A percentile compares a stretch with the other conserved stretches of the same genome.
These are phyloP conservation scores for Triadica sebifera DNA, from an alignment of 345 rosid species.

Conservation along the genomic window DNA sequence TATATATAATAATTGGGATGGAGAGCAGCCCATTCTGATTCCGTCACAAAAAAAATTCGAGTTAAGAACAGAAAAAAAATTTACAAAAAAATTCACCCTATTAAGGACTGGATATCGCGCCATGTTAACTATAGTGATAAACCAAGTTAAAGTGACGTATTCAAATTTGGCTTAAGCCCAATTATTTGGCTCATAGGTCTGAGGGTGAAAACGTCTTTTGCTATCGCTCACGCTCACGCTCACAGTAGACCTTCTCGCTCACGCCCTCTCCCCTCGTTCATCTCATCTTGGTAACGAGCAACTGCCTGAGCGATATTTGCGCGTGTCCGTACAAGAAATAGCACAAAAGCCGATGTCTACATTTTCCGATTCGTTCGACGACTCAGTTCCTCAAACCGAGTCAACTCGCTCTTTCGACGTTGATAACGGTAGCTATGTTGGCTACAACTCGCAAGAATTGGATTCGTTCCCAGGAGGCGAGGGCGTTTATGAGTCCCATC, in stretches of 20 bases:
- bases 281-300: not conserved
- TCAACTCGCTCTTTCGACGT: slow-evolving; percentile 33
- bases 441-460: slow-evolving; percentile 29
- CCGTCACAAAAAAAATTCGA: too few relatives aligned
- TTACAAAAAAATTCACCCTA: too few relatives aligned
- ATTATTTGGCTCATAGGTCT: too few relatives aligned
- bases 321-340: slow-evolving; percentile 17
- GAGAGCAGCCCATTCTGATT: too few relatives aligned
- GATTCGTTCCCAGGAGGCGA: slow-evolving; percentile 23
- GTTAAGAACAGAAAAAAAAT: too few relatives aligned
- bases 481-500: slow-evolving; percentile 37
- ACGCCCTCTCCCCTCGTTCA: not conserved
- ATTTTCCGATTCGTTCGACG: slow-evolving; percentile 41
- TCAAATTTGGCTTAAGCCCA: too few relatives aligned
- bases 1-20: too few relatives aligned
- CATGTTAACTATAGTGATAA: too few relatives aligned
- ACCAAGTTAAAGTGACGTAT: too few relatives aligned
- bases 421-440: slow-evolving; percentile 24
- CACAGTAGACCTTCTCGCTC: not conserved
- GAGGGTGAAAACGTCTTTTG: too few relatives aligned
- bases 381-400: slow-evolving; percentile 31
- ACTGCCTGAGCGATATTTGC: not conserved
- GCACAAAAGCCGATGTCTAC: slow-evolving; percentile 34
- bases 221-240: too few relatives aligned
- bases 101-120: too few relatives aligned